These are phyloP conservation scores for Hygrophila difformis DNA, from an alignment of 257 asterid species.

Conservation along the genomic window DNA sequence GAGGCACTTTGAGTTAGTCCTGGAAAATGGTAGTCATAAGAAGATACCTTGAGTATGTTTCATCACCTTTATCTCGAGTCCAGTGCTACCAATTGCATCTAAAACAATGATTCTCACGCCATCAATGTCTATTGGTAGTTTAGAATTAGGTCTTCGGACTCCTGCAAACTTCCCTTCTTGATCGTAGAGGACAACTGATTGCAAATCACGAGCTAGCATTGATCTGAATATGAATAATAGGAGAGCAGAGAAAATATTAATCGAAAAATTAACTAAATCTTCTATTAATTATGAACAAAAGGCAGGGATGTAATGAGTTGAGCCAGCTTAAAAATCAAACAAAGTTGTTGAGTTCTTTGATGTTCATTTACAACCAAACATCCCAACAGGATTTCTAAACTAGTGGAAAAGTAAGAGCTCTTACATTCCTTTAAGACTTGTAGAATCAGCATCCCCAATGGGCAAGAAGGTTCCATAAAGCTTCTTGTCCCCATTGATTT, in stretches of 20 bases:
- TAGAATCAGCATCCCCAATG: conserved; percentile 43
- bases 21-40: neutral
- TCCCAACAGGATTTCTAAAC: too few species aligned
- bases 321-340: too few species aligned
- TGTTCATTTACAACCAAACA: too few species aligned
- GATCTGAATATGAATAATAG: conserved; percentile 40
- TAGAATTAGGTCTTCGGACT: conserved; percentile 71
- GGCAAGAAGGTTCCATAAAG: conserved; percentile 85
- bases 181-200: conserved; percentile 75
- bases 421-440: conserved; percentile 68
- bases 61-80: conserved; percentile 73
- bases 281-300: too few species aligned
- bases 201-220: conserved; percentile 90
- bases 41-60: neutral
- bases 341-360: too few species aligned
- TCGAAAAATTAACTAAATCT: too few species aligned
- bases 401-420: conserved; percentile 20
- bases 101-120: conserved; percentile 45
- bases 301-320: too few species aligned
- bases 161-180: conserved; percentile 85
- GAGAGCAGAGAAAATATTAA: conserved; percentile 1
- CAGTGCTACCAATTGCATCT: conserved; percentile 72
- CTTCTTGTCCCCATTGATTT: conserved; percentile 80
- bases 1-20: conserved; percentile 1
- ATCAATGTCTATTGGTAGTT: conserved; percentile 75